Base-by-base conservation (phyloP, 345 rosid species). In the Acer saccharum region DNA sequence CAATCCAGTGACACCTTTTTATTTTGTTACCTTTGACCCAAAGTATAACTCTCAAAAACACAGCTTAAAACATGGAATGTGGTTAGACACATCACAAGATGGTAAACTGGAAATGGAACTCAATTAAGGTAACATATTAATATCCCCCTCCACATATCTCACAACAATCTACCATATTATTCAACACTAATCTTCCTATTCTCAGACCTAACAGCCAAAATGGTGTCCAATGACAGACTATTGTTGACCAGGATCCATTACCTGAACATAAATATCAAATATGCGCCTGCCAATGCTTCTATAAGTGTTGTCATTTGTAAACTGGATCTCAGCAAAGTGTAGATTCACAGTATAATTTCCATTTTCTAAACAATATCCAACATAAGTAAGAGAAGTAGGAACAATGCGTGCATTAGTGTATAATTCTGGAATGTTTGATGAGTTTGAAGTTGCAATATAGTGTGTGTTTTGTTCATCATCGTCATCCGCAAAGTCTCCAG, bases 241-340 rank as follows among this genome's bases (percentile, higher is more conserved):
- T 2, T 44, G 25, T 57, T 66, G 46, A 27, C 7, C 48, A 35
- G 6, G 6, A 21, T 65, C n/a, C 43, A 72, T 44, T 81, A 90
- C 94, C 98, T 91, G 94, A 77, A 90, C 70, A 76, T 88, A 89
- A 65, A 92, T 77, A 73, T 93, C 82, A 69, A 92, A 93, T 61
- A 90, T 29, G 12, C 93, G 89, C 43, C 80, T 90, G 0, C 91
- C 97, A 0, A 83, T 73, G 80, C 81, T 86, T 39, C 9, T 18
- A 20, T 78, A 90, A 7, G 69, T 74, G 25, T 70, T 80, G 63
- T 81, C 79, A 48, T 82, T 77, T 46, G 76, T 81, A 78, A 93
- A 90, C 72, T 78, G 77, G 67, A 90, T 88, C 87, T 92, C 94
- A 57, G 89, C 85, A 81, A 92, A 92, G 78, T 67, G 90, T 35